A percentile compares a stretch with the other conserved stretches of the same genome.
These are phyloP conservation scores for Styphnolobium japonicum DNA, from an alignment of 306 rosid species.

Conservation along the genomic window DNA sequence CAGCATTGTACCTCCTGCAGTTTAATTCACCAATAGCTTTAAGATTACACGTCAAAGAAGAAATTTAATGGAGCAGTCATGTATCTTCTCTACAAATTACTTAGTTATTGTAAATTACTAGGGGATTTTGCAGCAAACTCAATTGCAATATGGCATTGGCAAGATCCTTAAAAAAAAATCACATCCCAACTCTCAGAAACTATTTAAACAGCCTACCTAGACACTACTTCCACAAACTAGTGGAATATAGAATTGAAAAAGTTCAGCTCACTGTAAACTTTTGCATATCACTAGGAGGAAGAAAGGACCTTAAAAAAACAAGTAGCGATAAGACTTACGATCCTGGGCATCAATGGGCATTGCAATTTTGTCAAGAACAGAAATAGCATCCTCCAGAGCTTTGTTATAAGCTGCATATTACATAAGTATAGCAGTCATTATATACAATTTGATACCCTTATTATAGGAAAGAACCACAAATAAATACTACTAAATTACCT, in stretches of 20 bases:
- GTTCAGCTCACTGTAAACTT: neutral
- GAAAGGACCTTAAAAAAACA: neutral
- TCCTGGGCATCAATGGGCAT: constrained; percentile 78
- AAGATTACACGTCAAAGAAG: neutral
- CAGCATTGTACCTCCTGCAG: constrained; percentile 78
- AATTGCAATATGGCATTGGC: neutral
- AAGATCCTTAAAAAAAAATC: neutral
- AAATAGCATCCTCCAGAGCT: constrained; percentile 95
- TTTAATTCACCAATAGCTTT: constrained; percentile 28
- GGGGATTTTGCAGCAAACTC: neutral
- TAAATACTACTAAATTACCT: constrained; percentile 45
- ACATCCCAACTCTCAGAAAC: constrained; percentile 17
- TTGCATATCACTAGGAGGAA: neutral
- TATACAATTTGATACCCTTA: neutral
- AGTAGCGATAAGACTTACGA: constrained; percentile 56
- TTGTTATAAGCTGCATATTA: constrained; percentile 76
- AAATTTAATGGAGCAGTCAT: neutral
- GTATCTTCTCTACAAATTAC: neutral
- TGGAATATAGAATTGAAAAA: neutral
- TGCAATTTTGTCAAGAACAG: constrained; percentile 91
- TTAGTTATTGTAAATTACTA: neutral
- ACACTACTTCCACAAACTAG: constrained; percentile 5
- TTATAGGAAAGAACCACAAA: neutral
- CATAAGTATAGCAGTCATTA: constrained; percentile 7
- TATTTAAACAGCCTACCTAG: neutral